A percentile compares a stretch with the other conserved stretches of the same genome.
Evolutionary conservation across 2,329 filamentous ascomycete genomes (phyloP).

Genomic region (Nannizzia gypsea): DNA sequence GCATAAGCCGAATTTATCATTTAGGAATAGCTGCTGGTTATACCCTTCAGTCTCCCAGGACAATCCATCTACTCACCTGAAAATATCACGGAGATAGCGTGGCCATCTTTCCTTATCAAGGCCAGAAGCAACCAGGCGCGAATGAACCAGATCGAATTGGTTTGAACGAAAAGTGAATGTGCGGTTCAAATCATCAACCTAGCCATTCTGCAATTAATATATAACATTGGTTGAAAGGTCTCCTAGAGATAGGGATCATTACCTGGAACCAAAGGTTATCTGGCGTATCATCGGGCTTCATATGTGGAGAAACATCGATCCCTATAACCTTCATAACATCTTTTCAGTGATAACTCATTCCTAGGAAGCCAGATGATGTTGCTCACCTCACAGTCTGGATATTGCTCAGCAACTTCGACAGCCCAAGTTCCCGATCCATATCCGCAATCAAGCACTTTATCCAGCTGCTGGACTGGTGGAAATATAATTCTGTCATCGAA

Average conservation of each 20-base stretch:
- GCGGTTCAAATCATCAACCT: slow-evolving; percentile 59
- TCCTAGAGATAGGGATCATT: slow-evolving; percentile 16
- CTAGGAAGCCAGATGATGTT: neutral
- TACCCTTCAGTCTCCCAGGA: neutral
- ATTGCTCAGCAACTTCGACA: slow-evolving; percentile 51
- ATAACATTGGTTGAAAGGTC: neutral
- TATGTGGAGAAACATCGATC: slow-evolving; percentile 59
- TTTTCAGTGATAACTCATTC: slow-evolving; percentile 2
- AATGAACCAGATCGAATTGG: slow-evolving; percentile 75
- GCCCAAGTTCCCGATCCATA: slow-evolving; percentile 63
- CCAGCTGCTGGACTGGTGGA: slow-evolving; percentile 48
- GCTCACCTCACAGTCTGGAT: slow-evolving; percentile 54
- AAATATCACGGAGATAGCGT: slow-evolving; percentile 64
- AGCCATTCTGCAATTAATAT: slow-evolving; percentile 5
- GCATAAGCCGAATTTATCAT: neutral
- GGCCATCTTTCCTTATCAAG: slow-evolving; percentile 63
- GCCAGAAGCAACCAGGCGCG: slow-evolving; percentile 47
- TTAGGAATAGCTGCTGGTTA: neutral
- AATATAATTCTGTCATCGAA: slow-evolving; percentile 60
- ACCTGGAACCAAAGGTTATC: slow-evolving; percentile 57
- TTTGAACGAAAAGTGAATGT: slow-evolving; percentile 56
- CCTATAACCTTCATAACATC: slow-evolving; percentile 48
- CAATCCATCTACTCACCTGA: slow-evolving; percentile 30
- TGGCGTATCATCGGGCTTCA: slow-evolving; percentile 53
- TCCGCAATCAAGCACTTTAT: slow-evolving; percentile 58